A percentile compares a stretch with the other conserved stretches of the same genome.
Evolutionary conservation across 805 yeast species (phyloP).

Genomic region (Wickerhamiella dianesei): DNA sequence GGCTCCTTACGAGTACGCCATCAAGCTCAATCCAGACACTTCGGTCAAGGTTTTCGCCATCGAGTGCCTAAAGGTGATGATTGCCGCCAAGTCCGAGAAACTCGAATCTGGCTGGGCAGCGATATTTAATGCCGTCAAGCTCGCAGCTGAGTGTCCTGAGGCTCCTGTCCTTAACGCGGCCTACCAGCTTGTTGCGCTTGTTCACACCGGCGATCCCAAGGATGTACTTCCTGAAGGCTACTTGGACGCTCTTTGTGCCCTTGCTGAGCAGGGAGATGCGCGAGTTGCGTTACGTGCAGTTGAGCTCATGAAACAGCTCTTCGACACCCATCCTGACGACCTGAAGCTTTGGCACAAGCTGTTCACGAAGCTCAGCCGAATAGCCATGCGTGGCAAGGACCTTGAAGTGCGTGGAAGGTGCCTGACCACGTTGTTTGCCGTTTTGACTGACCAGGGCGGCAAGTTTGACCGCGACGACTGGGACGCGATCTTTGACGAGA

Average conservation of each 20-base stretch:
- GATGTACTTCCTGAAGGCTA: constrained; percentile 26
- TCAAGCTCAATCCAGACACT: constrained; percentile 49
- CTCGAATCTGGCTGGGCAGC: constrained; percentile 94
- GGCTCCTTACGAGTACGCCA: constrained; percentile 74
- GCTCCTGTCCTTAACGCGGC: constrained; percentile 10
- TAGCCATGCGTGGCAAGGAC: constrained; percentile 87
- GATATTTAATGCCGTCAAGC: constrained; percentile 62
- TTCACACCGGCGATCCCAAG: constrained; percentile 26
- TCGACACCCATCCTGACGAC: constrained; percentile 14
- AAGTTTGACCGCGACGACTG: constrained; percentile 65
- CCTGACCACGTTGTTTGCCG: constrained; percentile 66
- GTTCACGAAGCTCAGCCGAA: constrained; percentile 70
- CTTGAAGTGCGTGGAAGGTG: constrained; percentile 88
- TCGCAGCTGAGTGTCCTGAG: constrained; percentile 38
- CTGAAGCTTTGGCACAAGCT: constrained; percentile 25
- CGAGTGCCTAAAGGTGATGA: constrained; percentile 79
- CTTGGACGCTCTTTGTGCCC: constrained; percentile 60
- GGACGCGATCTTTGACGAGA: constrained; percentile 63
- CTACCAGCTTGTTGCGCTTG: constrained; percentile 9
- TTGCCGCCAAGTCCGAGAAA: constrained; percentile 53
- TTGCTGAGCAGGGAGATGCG: constrained; percentile 71
- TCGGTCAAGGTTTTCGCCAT: constrained; percentile 79
- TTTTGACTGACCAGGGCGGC: constrained; percentile 64
- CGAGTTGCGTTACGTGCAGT: constrained; percentile 68
- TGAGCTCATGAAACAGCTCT: constrained; percentile 46